Evolutionary conservation across 805 yeast species (phyloP).

Genomic region (Metschnikowia lochheadii): DNA sequence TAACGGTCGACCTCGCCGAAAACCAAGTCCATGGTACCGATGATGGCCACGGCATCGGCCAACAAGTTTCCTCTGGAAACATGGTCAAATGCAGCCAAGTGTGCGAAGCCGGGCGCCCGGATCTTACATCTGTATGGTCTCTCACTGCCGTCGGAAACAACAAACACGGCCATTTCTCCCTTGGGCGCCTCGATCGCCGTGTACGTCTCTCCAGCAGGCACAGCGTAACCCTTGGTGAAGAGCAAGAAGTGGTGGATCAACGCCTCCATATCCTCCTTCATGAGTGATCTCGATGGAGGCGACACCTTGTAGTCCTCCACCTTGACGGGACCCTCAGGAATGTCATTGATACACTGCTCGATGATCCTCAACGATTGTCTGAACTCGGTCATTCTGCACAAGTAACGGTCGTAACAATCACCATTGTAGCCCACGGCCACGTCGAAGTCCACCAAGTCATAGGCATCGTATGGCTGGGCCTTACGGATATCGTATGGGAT

Average conservation of each 20-base stretch:
- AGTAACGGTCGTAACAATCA: constrained; percentile 87
- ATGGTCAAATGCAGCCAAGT: constrained; percentile 83
- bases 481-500: constrained; percentile 83
- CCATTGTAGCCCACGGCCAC: constrained; percentile 84
- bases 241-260: constrained; percentile 84
- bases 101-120: constrained; percentile 93
- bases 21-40: constrained; percentile 93
- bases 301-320: constrained; percentile 84
- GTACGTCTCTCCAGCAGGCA: constrained; percentile 88
- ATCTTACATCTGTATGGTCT: constrained; percentile 90
- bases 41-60: constrained; percentile 90
- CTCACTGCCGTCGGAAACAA: constrained; percentile 85
- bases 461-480: constrained; percentile 86
- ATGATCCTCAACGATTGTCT: constrained; percentile 86
- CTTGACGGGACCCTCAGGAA: constrained; percentile 90
- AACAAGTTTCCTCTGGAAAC: constrained; percentile 80
- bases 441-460: constrained; percentile 81
- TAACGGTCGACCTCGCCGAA: constrained; percentile 93
- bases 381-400: constrained; percentile 86
- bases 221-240: constrained; percentile 84
- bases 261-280: constrained; percentile 93
- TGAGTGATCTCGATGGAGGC: constrained; percentile 74
- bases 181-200: constrained; percentile 92
- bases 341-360: constrained; percentile 84
- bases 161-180: constrained; percentile 91